Evolutionary conservation across 2,329 filamentous ascomycete genomes (phyloP).

Genomic region (Fusarium stilboides): DNA sequence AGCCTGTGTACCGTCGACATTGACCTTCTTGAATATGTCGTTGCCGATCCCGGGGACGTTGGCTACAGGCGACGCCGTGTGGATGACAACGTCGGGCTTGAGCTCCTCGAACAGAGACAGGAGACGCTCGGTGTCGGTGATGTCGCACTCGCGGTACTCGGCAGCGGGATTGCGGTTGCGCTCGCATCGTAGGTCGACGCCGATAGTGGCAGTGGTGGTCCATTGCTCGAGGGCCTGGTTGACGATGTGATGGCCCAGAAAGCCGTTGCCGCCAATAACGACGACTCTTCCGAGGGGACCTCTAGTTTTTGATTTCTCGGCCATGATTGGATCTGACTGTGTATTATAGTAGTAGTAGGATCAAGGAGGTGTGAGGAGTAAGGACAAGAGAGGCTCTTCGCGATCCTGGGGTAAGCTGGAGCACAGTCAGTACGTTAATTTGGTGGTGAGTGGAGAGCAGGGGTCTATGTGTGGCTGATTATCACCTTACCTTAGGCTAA

Average conservation of each 20-base stretch:
- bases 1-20: slow-evolving; percentile 86
- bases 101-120: slow-evolving; percentile 74
- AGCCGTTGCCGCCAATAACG: slow-evolving; percentile 87
- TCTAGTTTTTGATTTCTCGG: slow-evolving; percentile 47
- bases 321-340: slow-evolving; percentile 6
- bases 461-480: slow-evolving; percentile 38
- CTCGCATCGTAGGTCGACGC: slow-evolving; percentile 80
- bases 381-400: slow-evolving; percentile 24
- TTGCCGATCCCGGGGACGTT: slow-evolving; percentile 70
- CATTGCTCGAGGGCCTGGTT: slow-evolving; percentile 74
- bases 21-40: slow-evolving; percentile 82
- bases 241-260: slow-evolving; percentile 87
- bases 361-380: slow-evolving; percentile 19
- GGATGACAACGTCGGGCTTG: slow-evolving; percentile 87
- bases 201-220: slow-evolving; percentile 71
- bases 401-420: slow-evolving; percentile 18
- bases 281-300: slow-evolving; percentile 77
- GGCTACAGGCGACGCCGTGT: slow-evolving; percentile 83
- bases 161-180: slow-evolving; percentile 75
- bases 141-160: slow-evolving; percentile 82
- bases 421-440: slow-evolving; percentile 22
- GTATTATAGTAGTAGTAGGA: slow-evolving; percentile 16
- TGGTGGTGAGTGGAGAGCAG: slow-evolving; percentile 32
- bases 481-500: slow-evolving; percentile 38
- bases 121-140: slow-evolving; percentile 76